Evolutionary conservation across 306 rosid genomes (phyloP).

Genomic region (Bauhinia variegata): DNA sequence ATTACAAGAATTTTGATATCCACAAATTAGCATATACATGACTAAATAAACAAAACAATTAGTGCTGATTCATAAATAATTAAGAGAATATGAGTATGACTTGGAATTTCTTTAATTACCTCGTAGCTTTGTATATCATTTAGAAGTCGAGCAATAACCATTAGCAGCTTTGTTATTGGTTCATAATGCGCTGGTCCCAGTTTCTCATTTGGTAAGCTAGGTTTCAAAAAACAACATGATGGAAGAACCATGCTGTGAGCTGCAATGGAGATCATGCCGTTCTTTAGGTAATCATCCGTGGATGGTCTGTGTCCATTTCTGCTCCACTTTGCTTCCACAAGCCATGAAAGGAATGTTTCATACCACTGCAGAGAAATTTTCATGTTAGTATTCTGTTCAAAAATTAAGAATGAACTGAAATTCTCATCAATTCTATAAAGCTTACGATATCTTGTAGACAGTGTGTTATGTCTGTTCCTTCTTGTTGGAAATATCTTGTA

Average conservation of each 20-base stretch:
- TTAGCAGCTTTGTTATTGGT: conserved; percentile 20
- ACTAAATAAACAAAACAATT: no score
- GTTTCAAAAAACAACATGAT: conserved; percentile 20
- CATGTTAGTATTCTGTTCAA: not conserved
- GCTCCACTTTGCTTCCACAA: conserved; percentile 29
- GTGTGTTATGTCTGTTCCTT: not conserved
- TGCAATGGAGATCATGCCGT: conserved; percentile 26
- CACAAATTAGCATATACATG: no score
- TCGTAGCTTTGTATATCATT: conserved; percentile 38
- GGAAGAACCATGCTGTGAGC: conserved; percentile 34
- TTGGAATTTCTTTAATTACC: conserved; percentile 11
- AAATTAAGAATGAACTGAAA: no score
- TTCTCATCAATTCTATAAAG: not conserved
- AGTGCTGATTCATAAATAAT: no score
- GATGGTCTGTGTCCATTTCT: conserved; percentile 18
- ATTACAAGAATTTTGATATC: no score
- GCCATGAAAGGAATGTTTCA: conserved; percentile 37
- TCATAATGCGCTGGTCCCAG: conserved; percentile 23
- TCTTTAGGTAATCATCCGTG: conserved; percentile 24
- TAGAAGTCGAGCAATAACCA: conserved; percentile 29
- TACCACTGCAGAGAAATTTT: not conserved
- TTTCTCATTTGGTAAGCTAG: conserved; percentile 20
- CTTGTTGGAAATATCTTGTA: not conserved
- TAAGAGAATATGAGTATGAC: not conserved
- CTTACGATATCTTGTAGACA: not conserved